Conservation (phyloP, 345 rosid genomes). For the Physaria fendleri region DNA sequence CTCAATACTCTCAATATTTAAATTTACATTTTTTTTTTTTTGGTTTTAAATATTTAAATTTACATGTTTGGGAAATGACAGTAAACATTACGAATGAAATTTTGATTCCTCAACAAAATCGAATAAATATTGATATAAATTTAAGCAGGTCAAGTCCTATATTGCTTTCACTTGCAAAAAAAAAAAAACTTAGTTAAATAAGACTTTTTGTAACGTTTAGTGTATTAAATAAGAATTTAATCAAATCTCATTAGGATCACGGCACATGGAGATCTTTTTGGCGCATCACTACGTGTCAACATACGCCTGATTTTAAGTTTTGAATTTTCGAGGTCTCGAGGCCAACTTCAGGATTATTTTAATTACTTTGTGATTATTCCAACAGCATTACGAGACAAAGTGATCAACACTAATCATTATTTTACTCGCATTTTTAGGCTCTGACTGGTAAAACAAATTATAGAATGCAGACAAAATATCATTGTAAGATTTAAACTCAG, state of each 20-base stretch:
- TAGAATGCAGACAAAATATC: too few species aligned
- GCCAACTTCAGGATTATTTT: neutral
- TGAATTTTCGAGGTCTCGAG: slow-evolving; percentile 19
- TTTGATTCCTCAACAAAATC: too few species aligned
- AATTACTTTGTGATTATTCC: neutral
- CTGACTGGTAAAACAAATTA: too few species aligned
- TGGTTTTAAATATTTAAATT: too few species aligned
- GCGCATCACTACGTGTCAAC: slow-evolving; percentile 30
- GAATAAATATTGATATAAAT: too few species aligned
- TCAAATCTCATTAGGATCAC: slow-evolving; percentile 26
- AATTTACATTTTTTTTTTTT: too few species aligned
- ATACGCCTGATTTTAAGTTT: slow-evolving; percentile 4
- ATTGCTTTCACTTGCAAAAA: slow-evolving; percentile 15
- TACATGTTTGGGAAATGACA: too few species aligned
- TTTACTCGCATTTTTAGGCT: too few species aligned
- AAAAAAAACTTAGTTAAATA: neutral
- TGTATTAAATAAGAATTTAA: slow-evolving; percentile 3
- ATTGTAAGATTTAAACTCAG: too few species aligned
- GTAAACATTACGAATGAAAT: too few species aligned
- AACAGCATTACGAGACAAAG: neutral
- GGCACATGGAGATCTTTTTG: slow-evolving; percentile 23
- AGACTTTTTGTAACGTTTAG: neutral
- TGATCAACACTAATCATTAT: neutral
- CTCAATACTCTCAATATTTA: too few species aligned
- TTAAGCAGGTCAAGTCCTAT: too few species aligned